Conservation (phyloP, 164 flowering plant species). For the Sextonia rubra region DNA sequence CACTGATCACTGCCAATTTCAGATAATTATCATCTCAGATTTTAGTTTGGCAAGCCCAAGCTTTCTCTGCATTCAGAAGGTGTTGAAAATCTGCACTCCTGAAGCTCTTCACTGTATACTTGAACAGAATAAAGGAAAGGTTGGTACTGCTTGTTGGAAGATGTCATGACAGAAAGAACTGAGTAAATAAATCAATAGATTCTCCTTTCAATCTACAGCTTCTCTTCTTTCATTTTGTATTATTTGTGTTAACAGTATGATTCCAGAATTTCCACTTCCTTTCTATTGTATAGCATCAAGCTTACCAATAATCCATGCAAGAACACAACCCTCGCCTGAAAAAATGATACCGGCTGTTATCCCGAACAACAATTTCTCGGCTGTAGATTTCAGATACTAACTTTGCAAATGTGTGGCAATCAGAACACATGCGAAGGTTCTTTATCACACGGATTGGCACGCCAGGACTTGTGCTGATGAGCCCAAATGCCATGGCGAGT, state of each 20-base stretch:
- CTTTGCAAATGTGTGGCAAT: slow-evolving; percentile 55
- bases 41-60: background rate
- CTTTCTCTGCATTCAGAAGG: background rate
- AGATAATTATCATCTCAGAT: too few species aligned
- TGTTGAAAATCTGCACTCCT: background rate
- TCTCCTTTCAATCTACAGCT: background rate
- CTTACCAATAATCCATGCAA: slow-evolving; percentile 58
- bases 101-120: background rate
- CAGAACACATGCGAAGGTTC: slow-evolving; percentile 58
- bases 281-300: background rate
- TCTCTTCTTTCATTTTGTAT: background rate
- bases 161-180: too few species aligned
- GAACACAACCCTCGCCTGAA: slow-evolving; percentile 54
- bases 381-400: slow-evolving; percentile 36
- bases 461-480: slow-evolving; percentile 32
- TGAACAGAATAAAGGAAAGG: background rate
- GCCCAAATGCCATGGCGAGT: slow-evolving; percentile 54
- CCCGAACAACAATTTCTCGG: slow-evolving; percentile 47
- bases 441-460: slow-evolving; percentile 44
- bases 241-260: background rate
- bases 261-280: slow-evolving; percentile 32
- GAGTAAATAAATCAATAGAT: too few species aligned
- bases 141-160: too few species aligned
- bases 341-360: slow-evolving; percentile 49
- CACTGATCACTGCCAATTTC: too few species aligned